Base-by-base conservation (phyloP, 2,329 filamentous ascomycete genomes). In the Aspergillus thermomutatus region DNA sequence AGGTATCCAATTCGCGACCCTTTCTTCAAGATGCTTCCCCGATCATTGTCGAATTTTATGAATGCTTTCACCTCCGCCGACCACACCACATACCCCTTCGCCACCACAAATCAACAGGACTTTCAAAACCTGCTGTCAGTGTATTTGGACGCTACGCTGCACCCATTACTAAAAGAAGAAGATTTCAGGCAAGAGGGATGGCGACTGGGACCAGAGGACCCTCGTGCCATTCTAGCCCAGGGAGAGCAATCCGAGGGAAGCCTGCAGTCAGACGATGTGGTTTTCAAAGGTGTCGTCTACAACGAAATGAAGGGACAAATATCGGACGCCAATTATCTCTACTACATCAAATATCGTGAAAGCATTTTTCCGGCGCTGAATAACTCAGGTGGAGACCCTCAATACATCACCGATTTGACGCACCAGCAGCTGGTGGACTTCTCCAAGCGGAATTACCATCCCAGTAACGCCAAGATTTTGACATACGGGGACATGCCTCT, bases 301-400 rank as follows among this genome's bases (percentile, higher is more conserved):
- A 99, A 99, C 69, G 94, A 99, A 78, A 99, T 99, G 94, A 99
- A 99, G 77, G 94, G 94, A 0, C 92, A 97, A 71, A 96, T 97
- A 87, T 97, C 94, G 2, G 94, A 99, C 73, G 92, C 93, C 6
- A 91, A 91, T 64, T 99, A 99, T 68, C 80, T 97, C 0, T 99
- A 91, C 79, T 97, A 97, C 73, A 96, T 97, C 64, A 85, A 89
- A 53, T 99, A 96, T 75, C 91, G 96, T 70, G 92, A 97, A 66
- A 89, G 94, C 71, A 91, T 99, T 53, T 94, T 96, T 70, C 94
- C 94, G 0, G 88, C 89, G 40, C 89, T 99, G 72, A 90, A 99
- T 77, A 97, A 99, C 77, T 97, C 93, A 1, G 94, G 94, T 34
- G 94, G 94, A 54, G 94, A 99, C 70, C 94, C 94, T 0, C 88